These are phyloP conservation scores for Pilatotrama ljubarskyi DNA, from an alignment of 768 basidiomycete species.

Conservation along the genomic window DNA sequence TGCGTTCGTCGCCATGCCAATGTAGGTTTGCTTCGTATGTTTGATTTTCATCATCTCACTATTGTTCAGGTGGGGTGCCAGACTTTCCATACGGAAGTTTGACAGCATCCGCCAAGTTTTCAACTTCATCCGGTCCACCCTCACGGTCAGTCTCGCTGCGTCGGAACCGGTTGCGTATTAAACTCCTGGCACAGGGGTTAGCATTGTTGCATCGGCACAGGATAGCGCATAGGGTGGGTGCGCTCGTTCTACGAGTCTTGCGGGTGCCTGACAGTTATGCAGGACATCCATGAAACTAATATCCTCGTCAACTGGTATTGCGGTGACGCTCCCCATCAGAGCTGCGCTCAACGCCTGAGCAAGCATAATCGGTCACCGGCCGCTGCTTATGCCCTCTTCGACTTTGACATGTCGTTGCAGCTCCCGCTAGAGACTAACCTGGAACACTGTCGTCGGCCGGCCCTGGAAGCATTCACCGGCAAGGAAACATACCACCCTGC, in stretches of 20 bases:
- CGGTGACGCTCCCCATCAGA: not conserved
- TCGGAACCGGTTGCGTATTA: not conserved
- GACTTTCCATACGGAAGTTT: not conserved
- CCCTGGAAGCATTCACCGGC: not conserved
- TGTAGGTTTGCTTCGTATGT: not conserved
- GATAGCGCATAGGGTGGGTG: not conserved
- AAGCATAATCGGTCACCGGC: not conserved
- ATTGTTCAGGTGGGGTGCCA: not conserved
- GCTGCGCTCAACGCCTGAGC: not conserved
- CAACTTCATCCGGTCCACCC: not conserved
- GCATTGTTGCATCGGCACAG: not conserved
- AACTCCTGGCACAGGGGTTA: not conserved
- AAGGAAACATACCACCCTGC: not conserved
- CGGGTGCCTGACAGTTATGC: not conserved
- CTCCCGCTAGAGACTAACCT: not conserved
- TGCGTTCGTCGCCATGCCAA: not conserved
- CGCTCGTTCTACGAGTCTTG: too few relatives aligned
- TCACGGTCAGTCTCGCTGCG: not conserved
- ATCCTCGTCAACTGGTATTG: not conserved
- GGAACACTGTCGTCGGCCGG: not conserved
- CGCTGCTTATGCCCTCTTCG: not conserved
- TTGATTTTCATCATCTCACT: not conserved
- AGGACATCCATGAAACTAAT: constrained; percentile 6
- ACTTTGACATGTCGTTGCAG: not conserved
- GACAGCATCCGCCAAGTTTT: not conserved